Percentiles rank a stretch among this genome's conserved stretches.
Conservation (phyloP, 768 basidiomycete genomes). For the Tulasnella sp. region DNA sequence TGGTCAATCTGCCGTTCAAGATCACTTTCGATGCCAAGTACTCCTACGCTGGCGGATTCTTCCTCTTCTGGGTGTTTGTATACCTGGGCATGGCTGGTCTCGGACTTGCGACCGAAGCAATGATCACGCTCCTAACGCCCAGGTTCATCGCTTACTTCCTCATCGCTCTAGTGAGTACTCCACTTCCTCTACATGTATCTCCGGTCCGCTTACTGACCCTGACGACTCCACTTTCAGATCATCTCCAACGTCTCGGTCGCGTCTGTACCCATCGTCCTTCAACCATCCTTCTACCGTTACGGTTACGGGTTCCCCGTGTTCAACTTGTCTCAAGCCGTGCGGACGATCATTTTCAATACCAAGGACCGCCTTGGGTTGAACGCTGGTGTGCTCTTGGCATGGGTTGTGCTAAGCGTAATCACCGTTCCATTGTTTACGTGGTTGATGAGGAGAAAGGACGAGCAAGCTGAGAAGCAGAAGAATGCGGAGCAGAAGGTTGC, state of each 20-base stretch:
- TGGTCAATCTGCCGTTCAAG: conserved; percentile 51
- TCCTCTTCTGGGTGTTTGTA: conserved; percentile 46
- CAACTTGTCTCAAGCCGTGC: conserved; percentile 59
- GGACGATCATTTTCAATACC: conserved; percentile 66
- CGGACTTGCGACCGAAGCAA: conserved; percentile 45
- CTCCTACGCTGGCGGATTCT: conserved; percentile 43
- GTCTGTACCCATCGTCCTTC: conserved; percentile 58
- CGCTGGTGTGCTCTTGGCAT: conserved; percentile 45
- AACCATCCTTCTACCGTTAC: conserved; percentile 50
- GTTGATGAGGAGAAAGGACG: conserved; percentile 24
- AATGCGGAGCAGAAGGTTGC: background rate
- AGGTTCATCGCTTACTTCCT: conserved; percentile 46
- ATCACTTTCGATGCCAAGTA: conserved; percentile 49
- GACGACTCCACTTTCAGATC: conserved; percentile 47
- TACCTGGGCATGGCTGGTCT: conserved; percentile 44
- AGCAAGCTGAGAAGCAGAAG: background rate
- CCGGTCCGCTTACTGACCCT: conserved; percentile 38
- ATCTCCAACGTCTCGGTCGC: conserved; percentile 53
- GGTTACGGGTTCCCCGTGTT: conserved; percentile 75
- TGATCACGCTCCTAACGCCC: conserved; percentile 45
- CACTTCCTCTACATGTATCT: background rate
- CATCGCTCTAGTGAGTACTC: conserved; percentile 37
- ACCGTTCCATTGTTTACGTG: conserved; percentile 32
- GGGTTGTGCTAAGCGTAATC: conserved; percentile 39
- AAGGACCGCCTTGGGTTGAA: conserved; percentile 50